phyloP scores from a whole-genome alignment of 108 stramenopile species.

The Cyclotella baltica region DNA sequence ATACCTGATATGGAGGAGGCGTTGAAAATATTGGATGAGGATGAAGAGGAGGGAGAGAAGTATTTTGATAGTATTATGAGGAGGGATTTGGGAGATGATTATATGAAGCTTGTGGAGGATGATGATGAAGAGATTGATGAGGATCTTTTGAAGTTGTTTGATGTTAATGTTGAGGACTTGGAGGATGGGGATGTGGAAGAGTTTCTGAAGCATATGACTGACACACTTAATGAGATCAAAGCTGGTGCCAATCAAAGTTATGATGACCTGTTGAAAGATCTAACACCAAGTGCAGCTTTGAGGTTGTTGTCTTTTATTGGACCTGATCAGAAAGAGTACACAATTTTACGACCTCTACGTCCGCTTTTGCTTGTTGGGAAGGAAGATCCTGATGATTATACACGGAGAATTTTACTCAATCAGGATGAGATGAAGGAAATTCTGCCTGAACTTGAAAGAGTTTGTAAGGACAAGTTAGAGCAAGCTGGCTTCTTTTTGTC shows the following conservation, averaged over 20 bases:
- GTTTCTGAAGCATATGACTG: conserved; percentile 17
- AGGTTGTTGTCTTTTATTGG: conserved; percentile 38
- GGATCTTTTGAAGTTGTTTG: conserved; percentile 45
- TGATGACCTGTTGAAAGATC: conserved; percentile 32
- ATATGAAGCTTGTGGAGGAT: conserved; percentile 35
- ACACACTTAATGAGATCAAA: neutral
- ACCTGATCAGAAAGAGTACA: conserved; percentile 34
- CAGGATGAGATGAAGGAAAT: conserved; percentile 38
- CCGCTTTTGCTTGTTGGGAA: conserved; percentile 46
- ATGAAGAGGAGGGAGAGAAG: conserved; percentile 29
- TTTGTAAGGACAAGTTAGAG: conserved; percentile 40
- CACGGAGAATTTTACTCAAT: conserved; percentile 42
- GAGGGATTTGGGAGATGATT: conserved; percentile 50
- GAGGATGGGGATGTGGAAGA: conserved; percentile 29
- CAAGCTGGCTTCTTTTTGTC: conserved; percentile 44
- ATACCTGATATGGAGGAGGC: conserved; percentile 29
- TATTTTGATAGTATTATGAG: conserved; percentile 55
- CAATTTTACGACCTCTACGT: conserved; percentile 37
- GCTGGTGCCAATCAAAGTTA: neutral
- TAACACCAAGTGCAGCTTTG: conserved; percentile 47
- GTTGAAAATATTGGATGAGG: conserved; percentile 20
- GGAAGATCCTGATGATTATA: conserved; percentile 55
- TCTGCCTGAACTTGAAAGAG: conserved; percentile 39
- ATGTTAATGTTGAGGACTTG: conserved; percentile 4
- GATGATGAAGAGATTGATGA: conserved; percentile 50